Evolutionary conservation across 2,329 filamentous ascomycete genomes (phyloP).

Genomic region (Alternaria ventricosa): DNA sequence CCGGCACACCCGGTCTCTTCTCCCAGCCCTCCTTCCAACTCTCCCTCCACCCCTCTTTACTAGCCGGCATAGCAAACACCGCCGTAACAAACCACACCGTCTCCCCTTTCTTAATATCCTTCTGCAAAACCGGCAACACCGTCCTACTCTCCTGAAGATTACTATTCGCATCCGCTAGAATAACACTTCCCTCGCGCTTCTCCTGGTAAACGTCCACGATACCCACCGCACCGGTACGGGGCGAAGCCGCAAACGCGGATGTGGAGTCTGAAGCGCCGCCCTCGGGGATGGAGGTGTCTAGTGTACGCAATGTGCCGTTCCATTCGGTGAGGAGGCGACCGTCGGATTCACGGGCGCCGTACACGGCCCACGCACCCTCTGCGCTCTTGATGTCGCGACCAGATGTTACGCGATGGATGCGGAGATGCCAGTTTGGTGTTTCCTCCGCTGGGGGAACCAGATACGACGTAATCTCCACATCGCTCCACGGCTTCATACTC

Average conservation of each 20-base stretch:
- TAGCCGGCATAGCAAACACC: conserved; percentile 72
- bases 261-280: conserved; percentile 41
- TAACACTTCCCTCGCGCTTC: conserved; percentile 65
- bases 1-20: conserved; percentile 63
- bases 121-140: conserved; percentile 72
- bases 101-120: conserved; percentile 64
- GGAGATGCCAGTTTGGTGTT: conserved; percentile 70
- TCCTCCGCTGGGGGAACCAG: conserved; percentile 66
- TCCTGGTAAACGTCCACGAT: conserved; percentile 54
- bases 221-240: conserved; percentile 59
- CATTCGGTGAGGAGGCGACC: conserved; percentile 58
- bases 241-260: conserved; percentile 54
- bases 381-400: conserved; percentile 70
- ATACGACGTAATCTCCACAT: conserved; percentile 70
- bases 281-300: conserved; percentile 51
- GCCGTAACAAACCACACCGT: conserved; percentile 72
- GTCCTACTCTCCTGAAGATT: conserved; percentile 77
- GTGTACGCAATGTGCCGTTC: conserved; percentile 23
- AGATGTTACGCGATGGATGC: conserved; percentile 67
- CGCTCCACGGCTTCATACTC: conserved; percentile 72
- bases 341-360: conserved; percentile 65
- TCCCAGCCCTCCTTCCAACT: conserved; percentile 62
- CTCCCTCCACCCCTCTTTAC: conserved; percentile 57
- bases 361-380: conserved; percentile 77
- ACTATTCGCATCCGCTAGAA: conserved; percentile 80